Base-by-base conservation (phyloP, 208 protist species). In the Wallacemonas sp. region DNA sequence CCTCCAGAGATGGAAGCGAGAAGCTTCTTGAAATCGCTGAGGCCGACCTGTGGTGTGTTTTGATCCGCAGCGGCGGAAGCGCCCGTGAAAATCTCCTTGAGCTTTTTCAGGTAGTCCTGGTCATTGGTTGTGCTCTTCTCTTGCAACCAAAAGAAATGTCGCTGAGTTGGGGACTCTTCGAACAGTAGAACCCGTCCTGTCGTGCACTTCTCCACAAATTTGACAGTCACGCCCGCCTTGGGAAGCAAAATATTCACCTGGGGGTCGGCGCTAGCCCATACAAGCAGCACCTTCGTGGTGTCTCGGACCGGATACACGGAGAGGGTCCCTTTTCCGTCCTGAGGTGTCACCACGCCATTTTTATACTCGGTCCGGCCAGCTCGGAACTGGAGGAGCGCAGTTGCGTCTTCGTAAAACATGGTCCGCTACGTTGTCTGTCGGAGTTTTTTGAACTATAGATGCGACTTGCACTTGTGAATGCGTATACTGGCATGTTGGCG, bases 81-180 rank as follows among this genome's bases (percentile, higher is more conserved):
- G 23, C 78, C 65, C 14, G 59, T 66, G 45, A 93, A 55, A 57
- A 85, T 59, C 28, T 59, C 48, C 42, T 91, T 69, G 26, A 94
- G 65, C 52, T 57, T 64, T 28, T 65, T 62, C 57, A 92, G 61
- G 63, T 89, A 83, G 2, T 61, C 26, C 20, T 32, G 63, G 57
- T 94, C 89, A 52, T 91, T 84, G 29, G 79, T 70, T n/a, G 75
- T 84, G 26, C 76, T 89, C 54, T 89, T 92, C 29, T 93, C 90
- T 57, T 95, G 90, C 20, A 95, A 48, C 87, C 90, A 95, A 57
- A 91, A 95, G 49, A 95, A 95, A 57, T 85, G 32, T 46, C 67
- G 64, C 39, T 70, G 26, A 42, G 52, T 48, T 45, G 46, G 22
- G 57, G 48, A 31, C 33, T 76, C 54, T 78, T 75, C 23, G 64